Base-by-base conservation (phyloP, 1,139 yeast species). In the Scheffersomyces stambukii region DNA sequence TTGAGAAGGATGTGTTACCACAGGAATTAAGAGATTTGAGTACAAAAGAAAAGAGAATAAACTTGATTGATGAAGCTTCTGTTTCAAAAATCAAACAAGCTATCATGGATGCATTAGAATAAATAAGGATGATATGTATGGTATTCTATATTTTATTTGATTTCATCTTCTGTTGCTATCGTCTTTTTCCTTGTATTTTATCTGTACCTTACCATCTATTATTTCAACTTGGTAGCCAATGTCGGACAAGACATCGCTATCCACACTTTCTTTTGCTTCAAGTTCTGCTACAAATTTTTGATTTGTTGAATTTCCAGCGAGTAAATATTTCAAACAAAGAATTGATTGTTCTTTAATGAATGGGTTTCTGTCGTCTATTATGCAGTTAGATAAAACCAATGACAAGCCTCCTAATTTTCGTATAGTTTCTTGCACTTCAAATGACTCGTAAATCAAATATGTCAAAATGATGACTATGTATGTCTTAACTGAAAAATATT, bases 1-100 rank as follows among this genome's bases (percentile, higher is more conserved):
- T 91, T 49, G 96, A 86, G 45, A 68, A 69, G 29, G 89, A 85
- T 43, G 96, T 93, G 16, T 70, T 93, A 34, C 98, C 98, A 20
- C 83, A 70, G 20, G 96, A 86, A 57, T 75, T 91, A 58, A 82
- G 75, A 58, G 75, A 74, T 29, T 73, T 91, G 54, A 63, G 82
- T 30, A 54, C 70, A 11, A 70, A 84, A 57, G 81, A 81, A 49
- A 81, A 85, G 67, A 84, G 85, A 62, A 77, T 86, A 47, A 75
- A 73, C 40, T 69, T 77, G 40, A 78, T 93, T 27, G 88, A 83
- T 41, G 75, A 73, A 50, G 78, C 94, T 24, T 81, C 82, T 36
- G 66, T 81, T 36, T 81, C 75, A 46, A 70, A 77, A 39, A 81
- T 91, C 33, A 88, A 91, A 62, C 54, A 65, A 24, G 79, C 82